Base-by-base conservation (phyloP, 192 early-diverging fungal species). In the Allomyces macrogynus region DNA sequence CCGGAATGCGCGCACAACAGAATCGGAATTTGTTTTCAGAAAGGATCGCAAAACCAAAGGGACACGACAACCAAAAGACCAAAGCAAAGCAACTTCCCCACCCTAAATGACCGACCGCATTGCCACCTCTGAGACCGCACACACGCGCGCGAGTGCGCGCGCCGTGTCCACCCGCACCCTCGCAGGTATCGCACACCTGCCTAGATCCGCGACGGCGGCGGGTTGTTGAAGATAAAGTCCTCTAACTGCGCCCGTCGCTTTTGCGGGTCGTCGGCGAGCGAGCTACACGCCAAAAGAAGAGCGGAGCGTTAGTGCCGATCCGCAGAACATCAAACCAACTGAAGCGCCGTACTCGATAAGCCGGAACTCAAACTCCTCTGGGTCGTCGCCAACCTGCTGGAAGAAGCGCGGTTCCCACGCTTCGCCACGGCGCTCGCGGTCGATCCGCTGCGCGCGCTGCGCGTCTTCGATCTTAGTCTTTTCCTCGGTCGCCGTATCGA, bases 401-500 rank as follows among this genome's bases (percentile, higher is more conserved):
- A 91, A 91, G 70, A 82, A 91, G 43, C 83, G 76, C 24, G 87
- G 80, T 7, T 67, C 66, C 76, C 86, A 88, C 23, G 68, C 67
- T 27, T 76, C 70, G 43, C 77, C 75, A 24, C 74, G 65, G 16
- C 76, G 69, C 32, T 84, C 82, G 27, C 87, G 78, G 10, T 64
- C 65, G 61, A 77, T 80, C 9, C 75, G 72, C 22, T 75, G 76
- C 60, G 75, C 66, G 40, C 89, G 84, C 73, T 91, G 89, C 32
- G 65, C 66, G 65, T 88, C 84, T 71, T 91, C 89, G 32, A 91
- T 85, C 0, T 71, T 75, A 12, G 68, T 71, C 66, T 91, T 91
- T 69, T 88, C 80, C 1, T 66, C 66, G 16, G 85, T 88, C 0
- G 89, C 89, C 16, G 75, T 63, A 24, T 87, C 81, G 71, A 88